phyloP scores from a whole-genome alignment of 2,329 filamentous ascomycete species.

The Monosporascus sp. region DNA sequence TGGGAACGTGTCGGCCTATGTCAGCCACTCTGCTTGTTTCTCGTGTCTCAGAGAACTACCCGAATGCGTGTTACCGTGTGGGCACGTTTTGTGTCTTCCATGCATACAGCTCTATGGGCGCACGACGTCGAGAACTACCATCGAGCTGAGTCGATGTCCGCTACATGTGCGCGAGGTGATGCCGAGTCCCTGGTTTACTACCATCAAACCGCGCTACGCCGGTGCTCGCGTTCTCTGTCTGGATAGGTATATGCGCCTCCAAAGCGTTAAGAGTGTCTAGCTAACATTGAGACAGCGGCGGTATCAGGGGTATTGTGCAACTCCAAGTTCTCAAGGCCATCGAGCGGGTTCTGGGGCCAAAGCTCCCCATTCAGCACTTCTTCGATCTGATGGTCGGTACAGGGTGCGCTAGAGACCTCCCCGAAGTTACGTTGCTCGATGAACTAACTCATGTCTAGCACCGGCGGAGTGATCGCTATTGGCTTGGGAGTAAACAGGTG shows the following conservation, averaged over 20 bases:
- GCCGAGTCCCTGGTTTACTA: slow-evolving; percentile 23
- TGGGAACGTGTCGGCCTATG: slow-evolving; percentile 19
- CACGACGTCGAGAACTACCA: slow-evolving; percentile 24
- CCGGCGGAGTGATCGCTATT: slow-evolving; percentile 25
- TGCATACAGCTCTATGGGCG: slow-evolving; percentile 25
- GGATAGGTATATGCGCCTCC: slow-evolving; percentile 18
- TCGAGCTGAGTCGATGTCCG: slow-evolving; percentile 26
- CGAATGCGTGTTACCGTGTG: slow-evolving; percentile 26
- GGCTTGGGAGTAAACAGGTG: slow-evolving; percentile 28
- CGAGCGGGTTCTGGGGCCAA: slow-evolving; percentile 23
- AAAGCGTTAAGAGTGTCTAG: neutral
- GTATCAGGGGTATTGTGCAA: slow-evolving; percentile 23
- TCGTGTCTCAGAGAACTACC: slow-evolving; percentile 27
- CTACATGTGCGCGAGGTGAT: slow-evolving; percentile 25
- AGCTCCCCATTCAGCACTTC: slow-evolving; percentile 25
- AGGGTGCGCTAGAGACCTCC: slow-evolving; percentile 14
- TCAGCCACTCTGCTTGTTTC: slow-evolving; percentile 27
- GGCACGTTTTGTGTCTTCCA: slow-evolving; percentile 24
- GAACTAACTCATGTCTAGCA: slow-evolving; percentile 11
- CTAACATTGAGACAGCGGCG: slow-evolving; percentile 14
- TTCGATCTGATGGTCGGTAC: slow-evolving; percentile 27
- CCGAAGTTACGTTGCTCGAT: neutral
- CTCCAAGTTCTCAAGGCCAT: slow-evolving; percentile 23
- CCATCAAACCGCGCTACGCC: slow-evolving; percentile 23
- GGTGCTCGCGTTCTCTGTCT: slow-evolving; percentile 23